Evolutionary conservation across 352 stramenopile genomes (phyloP), one percentile per base, ranked within the genome.

Genomic region (Phytophthora melonis): DNA sequence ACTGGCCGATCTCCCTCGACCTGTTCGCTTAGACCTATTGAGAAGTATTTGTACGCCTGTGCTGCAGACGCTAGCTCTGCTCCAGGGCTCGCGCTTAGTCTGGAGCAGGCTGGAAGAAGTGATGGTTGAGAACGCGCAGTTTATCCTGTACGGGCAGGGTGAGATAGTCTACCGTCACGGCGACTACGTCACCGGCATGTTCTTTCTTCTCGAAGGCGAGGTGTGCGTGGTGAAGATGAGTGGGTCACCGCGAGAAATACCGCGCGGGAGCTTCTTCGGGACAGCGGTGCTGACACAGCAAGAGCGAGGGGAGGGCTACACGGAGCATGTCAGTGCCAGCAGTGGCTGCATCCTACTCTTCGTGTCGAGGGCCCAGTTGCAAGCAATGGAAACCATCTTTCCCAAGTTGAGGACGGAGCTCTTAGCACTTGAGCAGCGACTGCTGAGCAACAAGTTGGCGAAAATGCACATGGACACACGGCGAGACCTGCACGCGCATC

Each of bases 81-180:
- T 89, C 0, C 45, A 71, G 1, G 76, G 72, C 14, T 68, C 83
- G 0, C 72, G 70, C 9, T 47, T 68, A 0, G 72, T 82, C 3
- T 58, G 83, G 3, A 41, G 72, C 27, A 69, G 77, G 19, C 39
- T 85, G 1, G 78, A 88, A 55, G 59, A 72, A 5, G 70, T 86
- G 5, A 75, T 88, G 25, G 67, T 86, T 10, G 78, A 84, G 54
- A 81, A 81, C 39, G 68, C 71, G 5, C 59, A 83, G 18, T 85
- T 87, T 53, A 80, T 87, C 32, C 61, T 90, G n/a, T 88, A 82
- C 45, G 79, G 83, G 1, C 83, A 90, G 67, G 81, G 80, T 0
- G 80, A 90, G 53, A 81, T 77, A 16, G 77, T 90, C 1, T 88
- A 84, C 58, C 68, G 71, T 3, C 65, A 84, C 57, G 77, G 78